These are phyloP conservation scores for Trapa incisa DNA, from an alignment of 345 rosid genomes.

Conservation along the genomic window DNA sequence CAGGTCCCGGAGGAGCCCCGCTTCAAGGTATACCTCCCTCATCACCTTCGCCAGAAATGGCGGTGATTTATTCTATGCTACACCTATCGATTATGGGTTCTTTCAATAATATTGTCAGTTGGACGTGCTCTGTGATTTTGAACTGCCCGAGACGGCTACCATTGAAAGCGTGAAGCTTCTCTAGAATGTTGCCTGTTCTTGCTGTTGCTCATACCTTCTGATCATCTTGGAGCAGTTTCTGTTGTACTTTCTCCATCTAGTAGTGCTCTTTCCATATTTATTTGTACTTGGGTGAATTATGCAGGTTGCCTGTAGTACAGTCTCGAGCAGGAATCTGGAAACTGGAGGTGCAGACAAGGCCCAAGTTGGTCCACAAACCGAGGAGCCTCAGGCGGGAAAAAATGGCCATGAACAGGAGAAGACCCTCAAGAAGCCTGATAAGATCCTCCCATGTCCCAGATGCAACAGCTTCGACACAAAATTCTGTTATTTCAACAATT, in stretches of 20 bases:
- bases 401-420: conserved; percentile 24
- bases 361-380: neutral
- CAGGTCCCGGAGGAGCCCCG: neutral
- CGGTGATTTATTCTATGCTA: neutral
- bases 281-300: neutral
- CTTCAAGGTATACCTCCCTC: neutral
- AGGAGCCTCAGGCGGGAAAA: conserved; percentile 21
- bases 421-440: conserved; percentile 54
- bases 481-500: conserved; percentile 72
- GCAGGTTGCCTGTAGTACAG: conserved; percentile 7
- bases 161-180: too few relatives aligned
- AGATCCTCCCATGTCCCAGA: conserved; percentile 60
- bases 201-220: neutral
- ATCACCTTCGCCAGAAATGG: neutral
- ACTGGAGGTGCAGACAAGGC: conserved; percentile 10
- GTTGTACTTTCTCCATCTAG: neutral
- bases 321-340: neutral
- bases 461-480: conserved; percentile 71
- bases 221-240: neutral
- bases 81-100: too few relatives aligned
- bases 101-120: too few relatives aligned
- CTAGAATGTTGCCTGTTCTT: too few relatives aligned
- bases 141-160: too few relatives aligned
- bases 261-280: neutral
- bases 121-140: too few relatives aligned